Percentiles rank a stretch among this genome's conserved stretches.
Conservation (phyloP, 1,139 yeast species). For the Zygoascus hellenicus region DNA sequence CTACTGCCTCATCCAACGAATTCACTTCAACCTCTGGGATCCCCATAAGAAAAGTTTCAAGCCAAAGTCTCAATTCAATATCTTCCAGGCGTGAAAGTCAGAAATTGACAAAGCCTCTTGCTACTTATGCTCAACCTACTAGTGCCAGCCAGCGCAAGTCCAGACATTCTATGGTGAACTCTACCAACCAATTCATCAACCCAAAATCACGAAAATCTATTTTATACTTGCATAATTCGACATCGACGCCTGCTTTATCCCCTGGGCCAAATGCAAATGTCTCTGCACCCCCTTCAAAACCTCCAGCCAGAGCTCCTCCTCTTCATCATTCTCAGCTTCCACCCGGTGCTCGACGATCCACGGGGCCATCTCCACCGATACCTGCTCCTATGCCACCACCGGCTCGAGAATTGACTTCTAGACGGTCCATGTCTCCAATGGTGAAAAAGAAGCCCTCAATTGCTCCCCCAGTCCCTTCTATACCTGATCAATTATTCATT, state of each 20-base stretch:
- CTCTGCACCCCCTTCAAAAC: neutral
- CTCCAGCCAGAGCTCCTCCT: neutral
- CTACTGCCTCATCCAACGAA: neutral
- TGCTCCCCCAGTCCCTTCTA: conserved; percentile 25
- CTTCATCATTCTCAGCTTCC: neutral
- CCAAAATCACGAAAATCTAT: conserved; percentile 16
- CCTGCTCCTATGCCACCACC: no score
- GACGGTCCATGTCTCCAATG: conserved; percentile 16
- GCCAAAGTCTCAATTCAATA: neutral
- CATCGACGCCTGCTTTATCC: conserved; percentile 1
- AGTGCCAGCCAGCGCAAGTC: conserved; percentile 5
- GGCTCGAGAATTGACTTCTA: neutral
- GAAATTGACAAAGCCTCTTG: neutral
- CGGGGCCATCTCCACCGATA: no score
- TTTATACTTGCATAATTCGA: conserved; percentile 1
- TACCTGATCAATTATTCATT: conserved; percentile 23
- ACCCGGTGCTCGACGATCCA: no score
- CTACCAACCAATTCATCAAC: conserved; percentile 14
- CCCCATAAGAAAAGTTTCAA: neutral
- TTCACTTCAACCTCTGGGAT: neutral
- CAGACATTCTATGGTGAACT: neutral
- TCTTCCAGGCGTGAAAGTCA: neutral
- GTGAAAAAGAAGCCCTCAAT: conserved; percentile 9
- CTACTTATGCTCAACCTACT: conserved; percentile 4
- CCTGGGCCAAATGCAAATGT: neutral